Conservation (phyloP, 257 asterid genomes). For the Solanum tarijense region DNA sequence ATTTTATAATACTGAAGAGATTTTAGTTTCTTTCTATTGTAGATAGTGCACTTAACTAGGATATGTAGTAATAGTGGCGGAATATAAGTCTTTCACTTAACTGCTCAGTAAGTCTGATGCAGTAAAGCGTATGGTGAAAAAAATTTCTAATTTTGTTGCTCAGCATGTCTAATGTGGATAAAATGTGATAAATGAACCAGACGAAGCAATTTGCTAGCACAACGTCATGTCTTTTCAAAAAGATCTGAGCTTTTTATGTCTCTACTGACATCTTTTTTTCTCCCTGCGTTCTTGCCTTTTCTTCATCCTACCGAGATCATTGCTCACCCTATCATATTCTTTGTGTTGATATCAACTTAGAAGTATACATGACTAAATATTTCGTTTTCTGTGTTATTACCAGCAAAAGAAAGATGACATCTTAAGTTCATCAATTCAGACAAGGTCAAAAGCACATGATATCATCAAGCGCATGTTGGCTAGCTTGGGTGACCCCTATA, state of each 20-base stretch:
- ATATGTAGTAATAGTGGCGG: background rate
- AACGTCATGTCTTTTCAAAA: background rate
- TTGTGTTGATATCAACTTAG: background rate
- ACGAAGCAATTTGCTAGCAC: background rate
- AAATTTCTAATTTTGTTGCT: background rate
- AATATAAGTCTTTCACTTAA: background rate
- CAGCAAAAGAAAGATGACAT: conserved; percentile 81
- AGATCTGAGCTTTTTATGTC: background rate
- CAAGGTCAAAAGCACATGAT: conserved; percentile 83
- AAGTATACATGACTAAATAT: background rate
- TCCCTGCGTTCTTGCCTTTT: background rate
- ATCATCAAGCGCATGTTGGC: conserved; percentile 73
- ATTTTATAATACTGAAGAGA: background rate
- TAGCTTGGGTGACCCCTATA: conserved; percentile 81
- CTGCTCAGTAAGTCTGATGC: background rate
- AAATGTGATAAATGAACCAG: background rate
- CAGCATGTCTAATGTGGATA: background rate
- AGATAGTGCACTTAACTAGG: background rate
- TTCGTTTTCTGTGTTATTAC: background rate
- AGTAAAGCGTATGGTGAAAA: background rate
- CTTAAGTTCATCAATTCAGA: conserved; percentile 45
- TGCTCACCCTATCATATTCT: background rate
- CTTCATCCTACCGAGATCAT: background rate
- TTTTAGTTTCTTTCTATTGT: background rate
- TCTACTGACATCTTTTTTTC: background rate